These are phyloP conservation scores for Mucor plumbeus DNA, from an alignment of 371 early-diverging fungal genomes.

Conservation along the genomic window DNA sequence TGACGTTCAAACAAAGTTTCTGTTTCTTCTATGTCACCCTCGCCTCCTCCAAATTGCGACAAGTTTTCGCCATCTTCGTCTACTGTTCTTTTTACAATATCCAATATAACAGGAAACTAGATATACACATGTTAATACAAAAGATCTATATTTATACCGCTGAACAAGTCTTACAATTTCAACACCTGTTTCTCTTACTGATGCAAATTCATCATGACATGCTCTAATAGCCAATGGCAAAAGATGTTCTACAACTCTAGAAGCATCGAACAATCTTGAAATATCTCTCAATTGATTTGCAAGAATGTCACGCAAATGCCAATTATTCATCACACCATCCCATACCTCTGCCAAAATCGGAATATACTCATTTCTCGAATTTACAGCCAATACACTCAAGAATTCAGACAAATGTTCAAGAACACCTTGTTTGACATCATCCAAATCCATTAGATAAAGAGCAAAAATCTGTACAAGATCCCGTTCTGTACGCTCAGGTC, in stretches of 20 bases:
- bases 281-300: slow-evolving; percentile 45
- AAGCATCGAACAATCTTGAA: slow-evolving; percentile 43
- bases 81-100: slow-evolving; percentile 31
- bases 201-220: slow-evolving; percentile 53
- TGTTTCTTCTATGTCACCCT: slow-evolving; percentile 12
- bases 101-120: slow-evolving; percentile 37
- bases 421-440: slow-evolving; percentile 57
- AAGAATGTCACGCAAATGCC: slow-evolving; percentile 53
- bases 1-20: slow-evolving; percentile 32
- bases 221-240: slow-evolving; percentile 51
- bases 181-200: slow-evolving; percentile 54
- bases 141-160: neutral
- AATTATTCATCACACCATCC: slow-evolving; percentile 52
- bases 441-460: slow-evolving; percentile 54
- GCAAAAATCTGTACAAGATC: slow-evolving; percentile 59
- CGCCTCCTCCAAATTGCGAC: slow-evolving; percentile 16
- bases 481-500: slow-evolving; percentile 55
- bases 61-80: slow-evolving; percentile 29
- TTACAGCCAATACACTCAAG: slow-evolving; percentile 41
- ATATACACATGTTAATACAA: too few species aligned
- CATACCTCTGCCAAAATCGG: slow-evolving; percentile 51
- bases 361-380: slow-evolving; percentile 46
- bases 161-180: slow-evolving; percentile 37
- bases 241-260: slow-evolving; percentile 42
- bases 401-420: slow-evolving; percentile 56